A percentile compares a stretch with the other conserved stretches of the same genome.
phyloP scores from a whole-genome alignment of 2,329 filamentous ascomycete species.

The Daldinia eschscholtzii region DNA sequence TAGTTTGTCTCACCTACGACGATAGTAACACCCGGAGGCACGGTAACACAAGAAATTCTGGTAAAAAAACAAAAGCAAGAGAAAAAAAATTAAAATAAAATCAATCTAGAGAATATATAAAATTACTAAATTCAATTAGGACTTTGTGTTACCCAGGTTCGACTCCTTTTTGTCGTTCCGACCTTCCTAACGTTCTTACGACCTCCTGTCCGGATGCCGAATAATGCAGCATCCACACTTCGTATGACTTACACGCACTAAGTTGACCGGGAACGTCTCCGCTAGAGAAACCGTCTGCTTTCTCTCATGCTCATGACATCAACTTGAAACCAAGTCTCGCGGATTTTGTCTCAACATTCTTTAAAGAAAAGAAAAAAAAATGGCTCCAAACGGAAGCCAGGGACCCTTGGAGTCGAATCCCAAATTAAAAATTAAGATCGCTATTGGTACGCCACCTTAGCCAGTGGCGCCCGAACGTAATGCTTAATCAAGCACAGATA shows the following conservation, averaged over 20 bases:
- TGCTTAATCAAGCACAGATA: slow-evolving; percentile 11
- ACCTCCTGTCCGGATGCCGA: neutral
- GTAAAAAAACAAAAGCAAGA: neutral
- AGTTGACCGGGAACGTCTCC: neutral
- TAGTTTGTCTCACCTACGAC: neutral
- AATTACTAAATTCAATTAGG: neutral
- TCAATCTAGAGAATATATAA: neutral
- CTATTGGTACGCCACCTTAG: slow-evolving; percentile 15
- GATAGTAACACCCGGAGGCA: neutral
- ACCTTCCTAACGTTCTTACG: slow-evolving; percentile 1
- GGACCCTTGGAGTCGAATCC: neutral
- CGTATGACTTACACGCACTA: slow-evolving; percentile 2
- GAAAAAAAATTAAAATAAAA: neutral
- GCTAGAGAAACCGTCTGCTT: neutral
- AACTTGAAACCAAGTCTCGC: neutral
- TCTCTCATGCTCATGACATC: neutral
- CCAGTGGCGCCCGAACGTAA: neutral
- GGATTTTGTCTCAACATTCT: neutral
- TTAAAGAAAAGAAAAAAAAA: neutral
- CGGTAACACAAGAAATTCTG: neutral
- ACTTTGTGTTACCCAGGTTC: slow-evolving; percentile 3
- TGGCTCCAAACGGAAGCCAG: slow-evolving; percentile 5
- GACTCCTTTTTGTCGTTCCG: neutral
- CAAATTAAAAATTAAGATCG: slow-evolving; percentile 9
- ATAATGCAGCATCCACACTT: neutral